These are phyloP conservation scores for Gentiana dahurica DNA, from an alignment of 257 asterid species.

Conservation along the genomic window DNA sequence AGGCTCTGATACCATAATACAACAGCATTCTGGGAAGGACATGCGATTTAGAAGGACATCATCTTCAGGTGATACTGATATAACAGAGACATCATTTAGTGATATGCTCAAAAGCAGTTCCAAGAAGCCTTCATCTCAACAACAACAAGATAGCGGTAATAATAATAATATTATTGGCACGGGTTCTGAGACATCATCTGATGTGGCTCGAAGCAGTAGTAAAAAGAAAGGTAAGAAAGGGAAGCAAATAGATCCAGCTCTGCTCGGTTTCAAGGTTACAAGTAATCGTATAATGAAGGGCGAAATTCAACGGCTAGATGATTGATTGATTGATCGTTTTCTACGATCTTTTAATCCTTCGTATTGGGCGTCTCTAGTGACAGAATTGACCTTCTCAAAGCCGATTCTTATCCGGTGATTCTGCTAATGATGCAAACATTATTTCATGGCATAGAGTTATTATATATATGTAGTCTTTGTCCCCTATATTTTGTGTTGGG, in stretches of 20 bases:
- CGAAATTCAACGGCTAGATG: slow-evolving; percentile 85
- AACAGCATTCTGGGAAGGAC: slow-evolving; percentile 34
- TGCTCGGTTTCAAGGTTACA: slow-evolving; percentile 96
- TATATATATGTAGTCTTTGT: too few relatives aligned
- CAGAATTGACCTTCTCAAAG: too few relatives aligned
- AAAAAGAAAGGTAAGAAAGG: slow-evolving; percentile 97
- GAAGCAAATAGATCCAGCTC: slow-evolving; percentile 93
- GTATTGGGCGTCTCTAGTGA: too few relatives aligned
- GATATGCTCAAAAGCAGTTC: slow-evolving; percentile 88
- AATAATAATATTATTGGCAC: slow-evolving; percentile 14
- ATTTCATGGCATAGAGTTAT: too few relatives aligned
- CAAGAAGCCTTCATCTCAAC: slow-evolving; percentile 53
- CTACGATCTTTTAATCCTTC: too few relatives aligned
- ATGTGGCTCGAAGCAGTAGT: slow-evolving; percentile 41
- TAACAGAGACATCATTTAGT: slow-evolving; percentile 77
- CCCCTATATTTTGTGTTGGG: too few relatives aligned
- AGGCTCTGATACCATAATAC: slow-evolving; percentile 19
- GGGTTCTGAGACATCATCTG: slow-evolving; percentile 21
- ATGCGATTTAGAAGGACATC: slow-evolving; percentile 57
- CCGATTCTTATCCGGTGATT: too few relatives aligned
- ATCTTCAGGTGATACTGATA: slow-evolving; percentile 60
- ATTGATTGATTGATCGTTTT: slow-evolving; percentile 33
- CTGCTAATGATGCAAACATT: too few relatives aligned
- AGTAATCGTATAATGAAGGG: slow-evolving; percentile 99
- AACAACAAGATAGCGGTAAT: slow-evolving; percentile 12